Evolutionary conservation across 805 yeast genomes (phyloP), one percentile per base, ranked within the genome.

Genomic region (Saturnispora hagleri): DNA sequence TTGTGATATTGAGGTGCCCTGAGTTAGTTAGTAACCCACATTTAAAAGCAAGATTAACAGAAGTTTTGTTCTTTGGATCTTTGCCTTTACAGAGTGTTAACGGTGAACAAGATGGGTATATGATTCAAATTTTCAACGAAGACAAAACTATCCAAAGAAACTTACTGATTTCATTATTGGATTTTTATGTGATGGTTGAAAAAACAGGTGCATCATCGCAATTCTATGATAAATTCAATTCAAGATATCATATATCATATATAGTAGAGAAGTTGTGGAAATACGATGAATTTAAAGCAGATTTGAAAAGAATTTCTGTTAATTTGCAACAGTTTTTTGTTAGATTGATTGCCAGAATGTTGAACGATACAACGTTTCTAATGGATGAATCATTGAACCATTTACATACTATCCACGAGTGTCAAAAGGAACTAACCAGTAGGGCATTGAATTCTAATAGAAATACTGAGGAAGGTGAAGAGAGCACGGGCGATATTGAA

Each of bases 121-220:
- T 89, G 77, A 73, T 82, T 55, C 73, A 74, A 5, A 73, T 84
- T 7, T 81, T 89, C 66, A 81, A 76, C 59, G 70, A 80, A 10
- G 82, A 89, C 60, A 75, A 77, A 50, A 60, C 84, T 22, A 84
- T 89, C 2, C 69, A 71, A 31, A 72, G 81, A 38, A 81, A 89
- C 64, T 64, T 93, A 56, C 71, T 93, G 52, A 89, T 87, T 61
- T 86, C 96, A 0, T 73, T 93, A 52, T 75, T 93, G 68, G 95
- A 89, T 60, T 86, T 89, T 55, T 93, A 91, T 66, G 96, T 93
- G 35, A 88, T 87, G 75, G 90, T 91, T 48, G 99, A 93, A 66
- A 89, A 87, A 62, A 93, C 99, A 0, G 99, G 99, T 9, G 85
- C 97, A 2, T 83, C 91, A 7, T 82, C 95, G 0, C 98, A 93